A percentile compares a stretch with the other conserved stretches of the same genome.
Conservation (phyloP, 306 rosid genomes). For the Vicia sativa region DNA sequence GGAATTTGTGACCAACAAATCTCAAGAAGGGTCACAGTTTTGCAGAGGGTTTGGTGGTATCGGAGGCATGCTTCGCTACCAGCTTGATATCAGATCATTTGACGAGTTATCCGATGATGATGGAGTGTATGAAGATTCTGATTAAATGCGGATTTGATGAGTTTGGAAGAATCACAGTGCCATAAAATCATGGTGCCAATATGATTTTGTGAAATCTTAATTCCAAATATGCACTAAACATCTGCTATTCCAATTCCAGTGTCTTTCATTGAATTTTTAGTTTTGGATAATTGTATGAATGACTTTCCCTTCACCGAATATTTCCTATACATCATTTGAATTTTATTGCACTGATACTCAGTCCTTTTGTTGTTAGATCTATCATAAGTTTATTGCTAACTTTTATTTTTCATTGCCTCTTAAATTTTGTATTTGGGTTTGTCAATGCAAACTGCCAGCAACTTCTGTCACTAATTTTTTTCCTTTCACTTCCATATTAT, state of each 20-base stretch:
- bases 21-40: conserved; percentile 92
- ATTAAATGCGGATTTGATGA: conserved; percentile 36
- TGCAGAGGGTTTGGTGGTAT: conserved; percentile 94
- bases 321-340: conserved; percentile 1
- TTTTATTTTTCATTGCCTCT: neutral
- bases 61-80: conserved; percentile 92
- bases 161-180: neutral
- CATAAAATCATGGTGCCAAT: neutral
- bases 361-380: conserved; percentile 26
- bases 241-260: conserved; percentile 2
- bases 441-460: neutral
- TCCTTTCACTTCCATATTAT: too few species aligned
- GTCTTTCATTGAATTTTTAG: neutral
- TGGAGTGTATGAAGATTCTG: conserved; percentile 65
- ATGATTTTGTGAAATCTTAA: neutral
- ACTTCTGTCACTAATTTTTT: neutral
- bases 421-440: neutral
- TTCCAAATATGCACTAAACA: neutral
- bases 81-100: conserved; percentile 80
- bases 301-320: conserved; percentile 47
- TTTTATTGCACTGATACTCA: conserved; percentile 20
- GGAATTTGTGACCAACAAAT: conserved; percentile 87
- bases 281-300: conserved; percentile 28
- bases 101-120: conserved; percentile 75
- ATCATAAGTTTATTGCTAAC: conserved; percentile 8